A percentile compares a stretch with the other conserved stretches of the same genome.
Conservation (phyloP, 768 basidiomycete species). For the Trametes cingulata region DNA sequence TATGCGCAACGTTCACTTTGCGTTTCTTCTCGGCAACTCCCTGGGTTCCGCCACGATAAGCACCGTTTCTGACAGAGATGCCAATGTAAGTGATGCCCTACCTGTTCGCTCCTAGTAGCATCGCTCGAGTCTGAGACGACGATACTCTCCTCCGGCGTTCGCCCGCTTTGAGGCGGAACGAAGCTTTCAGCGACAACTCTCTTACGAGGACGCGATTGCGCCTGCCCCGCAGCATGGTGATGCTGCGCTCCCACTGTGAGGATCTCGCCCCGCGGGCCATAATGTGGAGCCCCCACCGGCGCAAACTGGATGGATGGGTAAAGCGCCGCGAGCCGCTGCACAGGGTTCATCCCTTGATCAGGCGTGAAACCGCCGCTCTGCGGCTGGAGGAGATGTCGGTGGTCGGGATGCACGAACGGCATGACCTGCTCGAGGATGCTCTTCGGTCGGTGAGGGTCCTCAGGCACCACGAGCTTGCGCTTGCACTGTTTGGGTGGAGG, state of each 20-base stretch:
- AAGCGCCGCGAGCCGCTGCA: no score
- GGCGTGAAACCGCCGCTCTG: neutral
- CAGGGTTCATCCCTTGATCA: neutral
- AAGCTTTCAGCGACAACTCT: neutral
- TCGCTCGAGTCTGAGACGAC: neutral
- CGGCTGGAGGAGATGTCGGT: neutral
- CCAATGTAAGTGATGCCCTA: no score
- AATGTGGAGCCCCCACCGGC: neutral
- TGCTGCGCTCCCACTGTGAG: no score
- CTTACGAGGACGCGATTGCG: neutral
- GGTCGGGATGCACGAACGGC: slow-evolving; percentile 9
- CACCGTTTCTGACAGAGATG: no score
- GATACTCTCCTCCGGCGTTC: neutral
- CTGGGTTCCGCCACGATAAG: neutral
- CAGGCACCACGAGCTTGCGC: neutral
- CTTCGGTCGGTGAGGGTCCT: no score
- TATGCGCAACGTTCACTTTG: neutral
- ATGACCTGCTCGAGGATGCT: neutral
- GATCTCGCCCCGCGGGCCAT: slow-evolving; percentile 8
- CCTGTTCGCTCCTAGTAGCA: no score
- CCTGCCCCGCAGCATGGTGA: neutral
- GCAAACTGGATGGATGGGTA: neutral
- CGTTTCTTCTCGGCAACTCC: neutral
- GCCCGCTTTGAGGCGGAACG: neutral
- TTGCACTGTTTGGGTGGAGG: neutral